Conservation (phyloP, 768 basidiomycete genomes). For the Paxillus ammoniavirescens region DNA sequence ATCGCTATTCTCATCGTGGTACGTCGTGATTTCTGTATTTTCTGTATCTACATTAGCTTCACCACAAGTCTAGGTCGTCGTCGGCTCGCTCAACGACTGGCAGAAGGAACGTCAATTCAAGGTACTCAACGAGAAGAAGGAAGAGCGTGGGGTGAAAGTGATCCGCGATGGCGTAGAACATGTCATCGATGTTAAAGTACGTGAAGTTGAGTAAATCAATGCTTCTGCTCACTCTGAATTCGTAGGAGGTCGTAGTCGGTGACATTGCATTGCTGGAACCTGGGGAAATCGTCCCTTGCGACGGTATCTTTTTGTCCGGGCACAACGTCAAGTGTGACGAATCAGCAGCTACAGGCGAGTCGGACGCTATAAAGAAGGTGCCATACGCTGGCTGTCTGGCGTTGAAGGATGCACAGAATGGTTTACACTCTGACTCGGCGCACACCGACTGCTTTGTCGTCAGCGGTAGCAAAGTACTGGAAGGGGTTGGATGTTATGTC, state of each 20-base stretch:
- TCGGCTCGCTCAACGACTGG: constrained; percentile 96
- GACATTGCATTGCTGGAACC: constrained; percentile 91
- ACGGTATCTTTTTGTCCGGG: constrained; percentile 89
- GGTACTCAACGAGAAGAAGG: constrained; percentile 89
- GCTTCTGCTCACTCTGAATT: constrained; percentile 18
- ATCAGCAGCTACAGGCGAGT: constrained; percentile 94
- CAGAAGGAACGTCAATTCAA: constrained; percentile 98
- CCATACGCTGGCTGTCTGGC: constrained; percentile 72
- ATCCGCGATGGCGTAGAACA: constrained; percentile 70
- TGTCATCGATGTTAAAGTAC: constrained; percentile 78
- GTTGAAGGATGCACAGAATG: constrained; percentile 37
- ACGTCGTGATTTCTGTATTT: constrained; percentile 23
- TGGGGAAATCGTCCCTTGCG: constrained; percentile 94
- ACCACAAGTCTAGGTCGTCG: constrained; percentile 57
- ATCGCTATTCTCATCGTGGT: constrained; percentile 76
- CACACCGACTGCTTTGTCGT: constrained; percentile 93
- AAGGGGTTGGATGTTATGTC: constrained; percentile 92
- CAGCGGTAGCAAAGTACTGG: constrained; percentile 89
- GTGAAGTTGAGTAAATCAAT: background rate
- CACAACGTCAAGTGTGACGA: constrained; percentile 97
- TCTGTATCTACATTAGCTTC: background rate
- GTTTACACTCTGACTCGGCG: constrained; percentile 19
- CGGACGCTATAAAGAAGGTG: constrained; percentile 89
- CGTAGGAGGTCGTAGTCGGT: constrained; percentile 87
- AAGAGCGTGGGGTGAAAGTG: constrained; percentile 87